Percentiles rank a stretch among this genome's conserved stretches.
phyloP scores from a whole-genome alignment of 768 basidiomycete genomes.

The Dioszegia hungarica region DNA sequence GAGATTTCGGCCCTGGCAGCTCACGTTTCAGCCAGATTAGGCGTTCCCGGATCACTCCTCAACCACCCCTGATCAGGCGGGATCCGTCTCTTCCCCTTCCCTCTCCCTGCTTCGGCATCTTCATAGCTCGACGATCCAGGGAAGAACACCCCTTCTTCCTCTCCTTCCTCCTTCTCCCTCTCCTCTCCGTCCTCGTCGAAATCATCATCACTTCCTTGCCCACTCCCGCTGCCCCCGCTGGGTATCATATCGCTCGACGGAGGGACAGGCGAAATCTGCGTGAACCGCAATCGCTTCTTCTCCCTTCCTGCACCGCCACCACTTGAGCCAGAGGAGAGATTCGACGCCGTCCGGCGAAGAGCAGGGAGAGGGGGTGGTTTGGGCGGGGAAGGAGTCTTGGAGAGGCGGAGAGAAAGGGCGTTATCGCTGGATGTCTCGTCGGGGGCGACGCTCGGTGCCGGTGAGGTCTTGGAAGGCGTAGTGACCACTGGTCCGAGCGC shows the following conservation, averaged over 20 bases:
- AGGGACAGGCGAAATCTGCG: background rate
- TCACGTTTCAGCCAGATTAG: constrained; percentile 48
- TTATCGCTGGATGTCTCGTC: background rate
- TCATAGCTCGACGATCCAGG: background rate
- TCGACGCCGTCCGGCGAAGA: constrained; percentile 19
- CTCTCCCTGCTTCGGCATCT: constrained; percentile 4
- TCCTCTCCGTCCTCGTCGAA: background rate
- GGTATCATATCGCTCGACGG: background rate
- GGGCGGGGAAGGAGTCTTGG: background rate
- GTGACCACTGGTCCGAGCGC: no score
- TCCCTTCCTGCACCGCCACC: constrained; percentile 8
- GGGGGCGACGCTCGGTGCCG: no score
- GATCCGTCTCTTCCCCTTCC: constrained; percentile 11
- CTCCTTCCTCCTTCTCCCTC: background rate
- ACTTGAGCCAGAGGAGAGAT: constrained; percentile 7
- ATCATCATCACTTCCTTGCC: background rate
- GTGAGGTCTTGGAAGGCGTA: background rate
- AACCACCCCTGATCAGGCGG: constrained; percentile 32
- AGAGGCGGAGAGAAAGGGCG: background rate
- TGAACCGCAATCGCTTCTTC: constrained; percentile 22
- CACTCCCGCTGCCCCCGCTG: background rate
- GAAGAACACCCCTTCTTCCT: constrained; percentile 5
- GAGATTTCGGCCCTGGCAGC: background rate
- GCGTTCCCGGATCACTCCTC: constrained; percentile 45
- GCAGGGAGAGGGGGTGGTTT: constrained; percentile 2